Evolutionary conservation across 2,329 filamentous ascomycete genomes (phyloP).

Genomic region (Neonectria hederae): DNA sequence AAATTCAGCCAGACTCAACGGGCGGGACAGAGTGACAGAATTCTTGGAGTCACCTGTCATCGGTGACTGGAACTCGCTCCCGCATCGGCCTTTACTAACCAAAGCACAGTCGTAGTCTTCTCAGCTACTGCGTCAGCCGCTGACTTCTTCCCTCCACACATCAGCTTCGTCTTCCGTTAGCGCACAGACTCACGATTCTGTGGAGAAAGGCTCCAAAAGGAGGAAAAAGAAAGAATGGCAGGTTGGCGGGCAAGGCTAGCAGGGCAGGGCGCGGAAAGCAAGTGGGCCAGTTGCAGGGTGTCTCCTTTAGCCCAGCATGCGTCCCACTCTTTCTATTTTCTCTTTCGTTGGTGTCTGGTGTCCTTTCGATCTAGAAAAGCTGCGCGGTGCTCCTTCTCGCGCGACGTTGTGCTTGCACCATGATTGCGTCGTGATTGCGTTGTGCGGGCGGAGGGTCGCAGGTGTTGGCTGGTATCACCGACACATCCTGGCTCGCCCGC

Average conservation of each 20-base stretch:
- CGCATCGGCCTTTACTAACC: background rate
- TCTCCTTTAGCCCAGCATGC: background rate
- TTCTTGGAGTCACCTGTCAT: background rate
- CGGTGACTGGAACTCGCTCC: background rate
- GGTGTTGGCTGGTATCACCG: conserved; percentile 27
- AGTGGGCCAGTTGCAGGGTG: background rate
- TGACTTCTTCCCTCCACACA: background rate
- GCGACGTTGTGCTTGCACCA: background rate
- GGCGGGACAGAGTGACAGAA: background rate
- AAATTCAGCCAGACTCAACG: background rate
- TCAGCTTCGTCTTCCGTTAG: conserved; percentile 16
- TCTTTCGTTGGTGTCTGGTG: background rate
- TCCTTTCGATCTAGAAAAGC: background rate
- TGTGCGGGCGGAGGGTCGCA: conserved; percentile 13
- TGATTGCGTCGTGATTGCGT: conserved; percentile 12
- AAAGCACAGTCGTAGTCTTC: background rate
- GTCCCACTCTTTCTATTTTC: conserved; percentile 1
- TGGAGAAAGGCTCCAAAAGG: conserved; percentile 8
- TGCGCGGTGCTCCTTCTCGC: conserved; percentile 1
- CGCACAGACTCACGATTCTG: conserved; percentile 1
- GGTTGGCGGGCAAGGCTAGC: background rate
- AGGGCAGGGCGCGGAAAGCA: background rate
- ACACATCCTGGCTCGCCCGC: conserved; percentile 15
- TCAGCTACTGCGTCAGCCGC: conserved; percentile 21
- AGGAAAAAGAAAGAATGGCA: background rate